These are phyloP conservation scores for Rhodotorula sp. DNA, from an alignment of 1,284 basidiomycete genomes.

Conservation along the genomic window DNA sequence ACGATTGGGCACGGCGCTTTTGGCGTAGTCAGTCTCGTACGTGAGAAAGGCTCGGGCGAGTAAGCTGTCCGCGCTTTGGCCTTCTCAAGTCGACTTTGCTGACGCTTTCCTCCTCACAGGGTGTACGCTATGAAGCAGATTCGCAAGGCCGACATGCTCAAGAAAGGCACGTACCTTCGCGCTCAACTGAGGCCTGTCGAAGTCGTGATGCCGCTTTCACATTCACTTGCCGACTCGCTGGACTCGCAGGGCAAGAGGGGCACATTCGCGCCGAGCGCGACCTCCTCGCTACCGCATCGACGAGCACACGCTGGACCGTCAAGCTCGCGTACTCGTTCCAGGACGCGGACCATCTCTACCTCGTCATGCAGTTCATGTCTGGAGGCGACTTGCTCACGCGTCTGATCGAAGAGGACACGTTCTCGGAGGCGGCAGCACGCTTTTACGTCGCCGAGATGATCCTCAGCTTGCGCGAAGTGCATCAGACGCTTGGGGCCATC, in stretches of 20 bases:
- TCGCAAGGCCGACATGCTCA: constrained; percentile 93
- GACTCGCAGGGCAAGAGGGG: constrained; percentile 70
- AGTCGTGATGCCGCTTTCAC: background rate
- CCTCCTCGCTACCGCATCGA: constrained; percentile 60
- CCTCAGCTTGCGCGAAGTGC: constrained; percentile 90
- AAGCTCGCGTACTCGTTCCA: constrained; percentile 84
- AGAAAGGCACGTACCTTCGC: constrained; percentile 60
- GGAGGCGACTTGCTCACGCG: constrained; percentile 80
- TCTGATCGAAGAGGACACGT: constrained; percentile 88
- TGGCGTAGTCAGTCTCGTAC: constrained; percentile 90
- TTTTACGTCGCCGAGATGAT: constrained; percentile 99
- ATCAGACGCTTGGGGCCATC: constrained; percentile 84
- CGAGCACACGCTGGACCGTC: constrained; percentile 82
- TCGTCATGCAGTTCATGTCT: constrained; percentile 57
- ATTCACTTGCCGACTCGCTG: background rate
- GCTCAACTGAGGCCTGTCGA: background rate
- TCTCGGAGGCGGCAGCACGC: constrained; percentile 87
- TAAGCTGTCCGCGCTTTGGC: constrained; percentile 5
- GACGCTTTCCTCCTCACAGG: background rate
- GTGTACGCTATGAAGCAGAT: constrained; percentile 97
- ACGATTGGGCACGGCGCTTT: constrained; percentile 97
- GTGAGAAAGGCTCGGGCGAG: constrained; percentile 72
- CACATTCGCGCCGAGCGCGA: constrained; percentile 90
- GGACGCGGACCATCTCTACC: constrained; percentile 71
- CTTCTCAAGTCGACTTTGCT: background rate